Percentiles rank a stretch among this genome's conserved stretches.
These are phyloP conservation scores for Peniophora sp. DNA, from an alignment of 1,284 basidiomycete genomes.

Conservation along the genomic window DNA sequence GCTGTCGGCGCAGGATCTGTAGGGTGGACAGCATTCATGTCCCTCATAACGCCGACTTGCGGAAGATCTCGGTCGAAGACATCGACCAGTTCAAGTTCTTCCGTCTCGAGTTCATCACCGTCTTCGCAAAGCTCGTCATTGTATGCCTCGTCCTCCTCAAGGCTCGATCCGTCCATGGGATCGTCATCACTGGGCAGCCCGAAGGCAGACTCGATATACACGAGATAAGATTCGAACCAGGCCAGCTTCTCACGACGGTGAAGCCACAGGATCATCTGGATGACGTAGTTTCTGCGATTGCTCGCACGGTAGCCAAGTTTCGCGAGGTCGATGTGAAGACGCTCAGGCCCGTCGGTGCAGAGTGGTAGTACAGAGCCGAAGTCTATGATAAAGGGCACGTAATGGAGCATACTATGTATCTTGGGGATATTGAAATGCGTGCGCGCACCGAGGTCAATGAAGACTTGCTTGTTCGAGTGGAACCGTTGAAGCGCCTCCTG, in stretches of 20 bases:
- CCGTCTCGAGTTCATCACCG: too few species aligned
- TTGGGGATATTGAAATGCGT: slow-evolving; percentile 24
- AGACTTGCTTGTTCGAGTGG: slow-evolving; percentile 18
- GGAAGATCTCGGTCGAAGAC: too few species aligned
- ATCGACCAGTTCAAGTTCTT: too few species aligned
- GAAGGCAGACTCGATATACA: neutral
- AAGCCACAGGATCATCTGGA: slow-evolving; percentile 20
- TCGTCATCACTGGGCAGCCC: too few species aligned
- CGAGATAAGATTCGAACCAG: slow-evolving; percentile 2
- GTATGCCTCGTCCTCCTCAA: too few species aligned
- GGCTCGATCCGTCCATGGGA: too few species aligned
- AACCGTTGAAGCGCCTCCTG: slow-evolving; percentile 11
- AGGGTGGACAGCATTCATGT: too few species aligned
- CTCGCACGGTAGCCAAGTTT: slow-evolving; percentile 4
- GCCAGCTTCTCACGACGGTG: slow-evolving; percentile 15
- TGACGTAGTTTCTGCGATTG: slow-evolving; percentile 5
- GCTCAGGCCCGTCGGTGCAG: slow-evolving; percentile 5
- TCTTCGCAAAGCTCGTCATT: too few species aligned
- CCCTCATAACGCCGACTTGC: too few species aligned
- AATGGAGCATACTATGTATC: slow-evolving; percentile 18
- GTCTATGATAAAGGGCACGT: slow-evolving; percentile 12
- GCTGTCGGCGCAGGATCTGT: too few species aligned
- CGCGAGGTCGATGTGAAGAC: slow-evolving; percentile 10
- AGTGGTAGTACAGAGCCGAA: neutral
- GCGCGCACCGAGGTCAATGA: slow-evolving; percentile 13